These are phyloP conservation scores for Penicillium sclerotiorum DNA, from an alignment of 2,329 filamentous ascomycete genomes.

Conservation along the genomic window DNA sequence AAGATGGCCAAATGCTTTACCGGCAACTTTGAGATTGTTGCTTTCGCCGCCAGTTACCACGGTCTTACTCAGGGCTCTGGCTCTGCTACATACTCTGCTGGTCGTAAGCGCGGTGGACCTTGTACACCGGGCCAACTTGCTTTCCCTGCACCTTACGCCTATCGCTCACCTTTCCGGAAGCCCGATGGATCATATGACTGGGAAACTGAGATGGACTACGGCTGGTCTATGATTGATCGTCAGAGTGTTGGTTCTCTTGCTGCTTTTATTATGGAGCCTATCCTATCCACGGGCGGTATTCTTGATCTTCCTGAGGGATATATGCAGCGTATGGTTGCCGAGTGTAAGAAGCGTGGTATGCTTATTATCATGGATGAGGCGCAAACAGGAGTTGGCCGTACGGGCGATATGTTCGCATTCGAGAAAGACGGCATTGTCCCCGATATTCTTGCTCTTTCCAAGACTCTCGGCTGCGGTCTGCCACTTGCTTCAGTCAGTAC, in stretches of 20 bases:
- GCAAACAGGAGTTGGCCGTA: constrained; percentile 61
- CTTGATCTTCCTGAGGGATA: constrained; percentile 62
- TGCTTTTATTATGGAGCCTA: constrained; percentile 65
- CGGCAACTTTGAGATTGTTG: constrained; percentile 67
- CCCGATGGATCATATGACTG: constrained; percentile 66
- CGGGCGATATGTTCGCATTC: constrained; percentile 62
- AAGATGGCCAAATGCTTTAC: constrained; percentile 66
- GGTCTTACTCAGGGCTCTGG: constrained; percentile 60
- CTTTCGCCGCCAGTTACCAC: constrained; percentile 62
- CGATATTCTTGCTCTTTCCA: constrained; percentile 63
- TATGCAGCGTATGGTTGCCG: constrained; percentile 55
- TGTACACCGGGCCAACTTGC: constrained; percentile 59
- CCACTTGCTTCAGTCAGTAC: constrained; percentile 62
- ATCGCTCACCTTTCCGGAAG: constrained; percentile 63
- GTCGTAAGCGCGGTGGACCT: constrained; percentile 25
- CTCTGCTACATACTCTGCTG: constrained; percentile 47
- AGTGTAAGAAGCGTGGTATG: constrained; percentile 60
- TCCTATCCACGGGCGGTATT: constrained; percentile 63
- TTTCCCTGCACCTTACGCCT: constrained; percentile 63
- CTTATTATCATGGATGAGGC: constrained; percentile 64
- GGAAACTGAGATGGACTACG: constrained; percentile 65
- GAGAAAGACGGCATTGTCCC: constrained; percentile 55
- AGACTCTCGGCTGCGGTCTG: constrained; percentile 64
- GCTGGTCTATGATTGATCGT: constrained; percentile 63
- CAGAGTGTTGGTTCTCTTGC: constrained; percentile 64